A percentile compares a stretch with the other conserved stretches of the same genome.
phyloP scores from a whole-genome alignment of 805 yeast genomes.

The Kodamaea kakaduensis region DNA sequence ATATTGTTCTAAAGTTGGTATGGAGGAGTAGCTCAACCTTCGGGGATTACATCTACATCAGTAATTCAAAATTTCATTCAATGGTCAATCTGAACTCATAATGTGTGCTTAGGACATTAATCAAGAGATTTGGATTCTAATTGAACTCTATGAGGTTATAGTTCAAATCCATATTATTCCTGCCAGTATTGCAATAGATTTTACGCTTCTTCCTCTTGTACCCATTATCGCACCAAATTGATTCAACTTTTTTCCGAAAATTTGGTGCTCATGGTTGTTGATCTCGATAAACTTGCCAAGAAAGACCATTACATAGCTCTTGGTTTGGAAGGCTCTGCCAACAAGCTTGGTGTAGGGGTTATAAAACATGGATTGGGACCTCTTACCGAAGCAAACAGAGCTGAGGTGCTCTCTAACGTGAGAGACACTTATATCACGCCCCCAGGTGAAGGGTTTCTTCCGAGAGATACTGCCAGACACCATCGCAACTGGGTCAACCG shows the following conservation, averaged over 20 bases:
- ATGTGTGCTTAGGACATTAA: no score
- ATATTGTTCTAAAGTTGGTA: no score
- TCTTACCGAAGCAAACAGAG: conserved; percentile 53
- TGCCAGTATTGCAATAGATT: no score
- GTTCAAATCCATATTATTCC: no score
- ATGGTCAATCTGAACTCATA: no score
- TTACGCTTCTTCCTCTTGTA: no score
- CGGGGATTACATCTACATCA: no score
- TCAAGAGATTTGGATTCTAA: not conserved
- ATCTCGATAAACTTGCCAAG: conserved; percentile 42
- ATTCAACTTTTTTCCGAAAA: no score
- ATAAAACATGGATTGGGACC: conserved; percentile 69
- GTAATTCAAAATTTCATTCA: no score
- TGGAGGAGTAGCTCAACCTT: no score
- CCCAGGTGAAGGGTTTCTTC: conserved; percentile 97
- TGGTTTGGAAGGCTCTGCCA: conserved; percentile 97
- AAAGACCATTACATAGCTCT: conserved; percentile 62
- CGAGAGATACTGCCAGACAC: conserved; percentile 94
- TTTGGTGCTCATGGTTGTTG: conserved; percentile 35
- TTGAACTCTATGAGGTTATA: not conserved
- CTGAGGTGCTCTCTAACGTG: conserved; percentile 79
- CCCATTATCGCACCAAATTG: no score
- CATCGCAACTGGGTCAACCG: conserved; percentile 94
- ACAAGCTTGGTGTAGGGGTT: conserved; percentile 91
- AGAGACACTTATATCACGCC: conserved; percentile 95